Conservation (phyloP, 2,329 filamentous ascomycete species). For the Westerdykella aurantiaca region DNA sequence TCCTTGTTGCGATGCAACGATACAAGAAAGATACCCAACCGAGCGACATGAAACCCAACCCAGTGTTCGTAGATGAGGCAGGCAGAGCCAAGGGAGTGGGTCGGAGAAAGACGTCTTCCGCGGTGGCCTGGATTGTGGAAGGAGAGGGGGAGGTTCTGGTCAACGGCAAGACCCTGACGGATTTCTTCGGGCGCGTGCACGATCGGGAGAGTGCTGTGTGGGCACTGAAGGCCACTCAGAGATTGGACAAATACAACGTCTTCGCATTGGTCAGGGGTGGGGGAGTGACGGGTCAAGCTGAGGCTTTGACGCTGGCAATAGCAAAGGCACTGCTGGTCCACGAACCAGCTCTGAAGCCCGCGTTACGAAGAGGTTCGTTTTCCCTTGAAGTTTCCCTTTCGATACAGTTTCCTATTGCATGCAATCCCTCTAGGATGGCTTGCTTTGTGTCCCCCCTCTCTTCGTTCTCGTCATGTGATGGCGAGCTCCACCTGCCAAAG, state of each 20-base stretch:
- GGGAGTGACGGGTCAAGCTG: slow-evolving; percentile 90
- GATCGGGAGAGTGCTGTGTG: slow-evolving; percentile 92
- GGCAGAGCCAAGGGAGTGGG: slow-evolving; percentile 78
- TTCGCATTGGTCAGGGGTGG: slow-evolving; percentile 82
- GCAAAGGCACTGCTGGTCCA: slow-evolving; percentile 83
- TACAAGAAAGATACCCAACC: slow-evolving; percentile 75
- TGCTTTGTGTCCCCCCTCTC: background rate
- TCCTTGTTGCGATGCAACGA: slow-evolving; percentile 57
- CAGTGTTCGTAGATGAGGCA: slow-evolving; percentile 64
- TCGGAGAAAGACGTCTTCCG: slow-evolving; percentile 79
- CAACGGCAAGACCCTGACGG: slow-evolving; percentile 79
- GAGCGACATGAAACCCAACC: slow-evolving; percentile 57
- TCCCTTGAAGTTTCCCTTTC: background rate
- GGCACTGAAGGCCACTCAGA: slow-evolving; percentile 74
- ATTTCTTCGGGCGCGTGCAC: slow-evolving; percentile 81
- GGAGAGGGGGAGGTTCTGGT: slow-evolving; percentile 84
- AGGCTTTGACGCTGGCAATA: slow-evolving; percentile 85
- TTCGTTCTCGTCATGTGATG: background rate
- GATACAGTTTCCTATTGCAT: background rate
- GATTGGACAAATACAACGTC: slow-evolving; percentile 94
- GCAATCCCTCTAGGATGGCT: background rate
- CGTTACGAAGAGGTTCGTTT: slow-evolving; percentile 77
- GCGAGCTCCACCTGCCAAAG: slow-evolving; percentile 5
- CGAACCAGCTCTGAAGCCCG: slow-evolving; percentile 84
- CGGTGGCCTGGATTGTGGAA: slow-evolving; percentile 83